phyloP scores from a whole-genome alignment of 495 filamentous ascomycete genomes.

The Echria macrotheca region DNA sequence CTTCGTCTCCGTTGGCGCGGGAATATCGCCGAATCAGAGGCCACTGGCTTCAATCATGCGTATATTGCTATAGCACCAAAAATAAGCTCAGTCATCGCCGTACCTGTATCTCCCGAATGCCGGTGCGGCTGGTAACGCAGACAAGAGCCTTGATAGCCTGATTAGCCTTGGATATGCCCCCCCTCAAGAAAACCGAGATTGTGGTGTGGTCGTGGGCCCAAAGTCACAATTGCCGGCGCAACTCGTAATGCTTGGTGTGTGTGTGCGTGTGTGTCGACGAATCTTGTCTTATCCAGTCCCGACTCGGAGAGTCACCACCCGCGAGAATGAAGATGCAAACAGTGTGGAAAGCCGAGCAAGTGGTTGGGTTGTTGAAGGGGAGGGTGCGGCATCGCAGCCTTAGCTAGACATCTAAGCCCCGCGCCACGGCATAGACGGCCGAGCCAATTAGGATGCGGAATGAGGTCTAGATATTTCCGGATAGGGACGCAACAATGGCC shows the following conservation, averaged over 20 bases:
- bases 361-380: no score
- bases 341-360: no score
- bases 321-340: no score
- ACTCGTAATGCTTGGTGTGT: no score
- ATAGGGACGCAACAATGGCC: conserved; percentile 14
- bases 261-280: no score
- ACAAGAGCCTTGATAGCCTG: conserved; percentile 18
- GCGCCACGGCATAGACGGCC: conserved; percentile 11
- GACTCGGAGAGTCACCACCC: no score
- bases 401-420: conserved; percentile 1
- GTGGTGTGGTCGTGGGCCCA: background rate
- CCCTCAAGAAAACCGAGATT: background rate
- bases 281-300: no score
- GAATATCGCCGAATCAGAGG: conserved; percentile 9
- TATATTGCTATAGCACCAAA: conserved; percentile 16
- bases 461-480: conserved; percentile 16
- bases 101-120: conserved; percentile 8
- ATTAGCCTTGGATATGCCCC: conserved; percentile 10
- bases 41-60: conserved; percentile 7
- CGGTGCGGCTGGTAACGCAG: conserved; percentile 12
- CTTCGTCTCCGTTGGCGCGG: conserved; percentile 20
- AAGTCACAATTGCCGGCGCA: background rate
- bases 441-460: conserved; percentile 21
- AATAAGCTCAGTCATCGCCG: conserved; percentile 13
- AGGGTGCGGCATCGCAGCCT: conserved; percentile 3